A percentile compares a stretch with the other conserved stretches of the same genome.
phyloP scores from a whole-genome alignment of 768 basidiomycete genomes.

The Xerocomus brunneocitrinus region DNA sequence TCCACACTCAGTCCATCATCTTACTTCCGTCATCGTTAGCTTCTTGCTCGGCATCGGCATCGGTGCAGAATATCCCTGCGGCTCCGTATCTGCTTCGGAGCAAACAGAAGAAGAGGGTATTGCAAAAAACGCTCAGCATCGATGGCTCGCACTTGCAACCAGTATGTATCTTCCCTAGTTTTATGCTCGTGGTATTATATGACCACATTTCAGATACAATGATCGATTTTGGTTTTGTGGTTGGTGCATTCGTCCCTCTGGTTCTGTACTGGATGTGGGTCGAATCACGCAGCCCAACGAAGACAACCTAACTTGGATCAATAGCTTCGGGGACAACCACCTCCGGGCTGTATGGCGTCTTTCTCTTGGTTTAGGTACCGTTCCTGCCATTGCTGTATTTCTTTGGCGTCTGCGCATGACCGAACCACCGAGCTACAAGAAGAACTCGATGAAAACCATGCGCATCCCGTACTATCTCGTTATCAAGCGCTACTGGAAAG shows the following conservation, averaged over 20 bases:
- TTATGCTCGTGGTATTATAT: not conserved
- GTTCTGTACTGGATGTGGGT: slow-evolving; percentile 86
- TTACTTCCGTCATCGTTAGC: slow-evolving; percentile 32
- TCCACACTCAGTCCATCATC: not conserved
- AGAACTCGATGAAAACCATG: slow-evolving; percentile 73
- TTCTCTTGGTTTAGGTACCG: slow-evolving; percentile 76
- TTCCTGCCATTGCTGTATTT: slow-evolving; percentile 80
- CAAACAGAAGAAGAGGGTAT: slow-evolving; percentile 83
- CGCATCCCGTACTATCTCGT: slow-evolving; percentile 74
- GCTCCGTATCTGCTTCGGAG: slow-evolving; percentile 84
- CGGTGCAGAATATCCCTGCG: slow-evolving; percentile 88
- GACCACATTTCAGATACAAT: slow-evolving; percentile 52
- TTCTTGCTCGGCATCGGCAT: slow-evolving; percentile 88
- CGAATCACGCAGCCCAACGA: not conserved
- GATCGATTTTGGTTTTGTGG: slow-evolving; percentile 83
- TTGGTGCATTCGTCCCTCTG: slow-evolving; percentile 76
- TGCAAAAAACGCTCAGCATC: slow-evolving; percentile 73
- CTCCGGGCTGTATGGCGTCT: slow-evolving; percentile 85
- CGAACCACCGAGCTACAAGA: slow-evolving; percentile 69
- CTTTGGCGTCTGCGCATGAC: slow-evolving; percentile 84
- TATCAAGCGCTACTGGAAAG: slow-evolving; percentile 73
- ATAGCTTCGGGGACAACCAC: slow-evolving; percentile 71
- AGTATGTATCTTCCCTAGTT: slow-evolving; percentile 45
- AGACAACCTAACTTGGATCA: not conserved
- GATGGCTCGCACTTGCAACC: slow-evolving; percentile 85